These are phyloP conservation scores for Clathrus columnatus DNA, from an alignment of 768 basidiomycete genomes.

Conservation along the genomic window DNA sequence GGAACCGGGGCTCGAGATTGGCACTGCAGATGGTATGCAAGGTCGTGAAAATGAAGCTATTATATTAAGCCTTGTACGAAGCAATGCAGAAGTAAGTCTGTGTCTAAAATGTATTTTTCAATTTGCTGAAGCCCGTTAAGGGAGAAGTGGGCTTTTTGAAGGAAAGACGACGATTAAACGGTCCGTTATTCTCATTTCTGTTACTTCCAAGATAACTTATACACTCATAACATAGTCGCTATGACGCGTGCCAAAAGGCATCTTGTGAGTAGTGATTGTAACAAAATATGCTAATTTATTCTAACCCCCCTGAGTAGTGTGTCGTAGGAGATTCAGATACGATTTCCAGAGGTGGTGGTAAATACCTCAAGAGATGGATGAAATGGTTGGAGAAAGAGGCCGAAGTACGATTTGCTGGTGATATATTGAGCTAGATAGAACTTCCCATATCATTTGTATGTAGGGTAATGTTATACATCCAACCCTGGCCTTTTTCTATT, in stretches of 20 bases:
- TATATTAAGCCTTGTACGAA: constrained; percentile 85
- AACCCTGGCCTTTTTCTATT: not conserved
- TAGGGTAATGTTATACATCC: not conserved
- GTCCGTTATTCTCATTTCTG: constrained; percentile 28
- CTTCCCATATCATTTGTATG: not conserved
- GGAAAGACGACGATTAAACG: constrained; percentile 87
- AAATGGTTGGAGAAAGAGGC: constrained; percentile 84
- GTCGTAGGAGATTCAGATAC: constrained; percentile 92
- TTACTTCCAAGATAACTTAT: not conserved
- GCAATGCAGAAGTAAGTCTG: constrained; percentile 64
- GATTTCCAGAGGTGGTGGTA: constrained; percentile 64
- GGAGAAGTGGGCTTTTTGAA: constrained; percentile 91
- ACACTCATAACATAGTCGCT: constrained; percentile 43
- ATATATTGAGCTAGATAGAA: constrained; percentile 1
- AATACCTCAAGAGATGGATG: constrained; percentile 85
- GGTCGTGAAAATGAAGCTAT: constrained; percentile 94
- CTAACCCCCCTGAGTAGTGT: constrained; percentile 44
- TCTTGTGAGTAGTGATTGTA: constrained; percentile 48
- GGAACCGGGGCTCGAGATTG: constrained; percentile 61
- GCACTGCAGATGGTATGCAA: constrained; percentile 95
- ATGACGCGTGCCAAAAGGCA: constrained; percentile 91
- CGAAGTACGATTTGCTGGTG: constrained; percentile 79
- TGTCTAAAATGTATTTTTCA: not conserved
- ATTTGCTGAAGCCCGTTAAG: constrained; percentile 25
- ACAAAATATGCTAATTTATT: not conserved